Evolutionary conservation across 805 yeast species (phyloP), one percentile per base, ranked within the genome.

Genomic region (Starmerella stellata): DNA sequence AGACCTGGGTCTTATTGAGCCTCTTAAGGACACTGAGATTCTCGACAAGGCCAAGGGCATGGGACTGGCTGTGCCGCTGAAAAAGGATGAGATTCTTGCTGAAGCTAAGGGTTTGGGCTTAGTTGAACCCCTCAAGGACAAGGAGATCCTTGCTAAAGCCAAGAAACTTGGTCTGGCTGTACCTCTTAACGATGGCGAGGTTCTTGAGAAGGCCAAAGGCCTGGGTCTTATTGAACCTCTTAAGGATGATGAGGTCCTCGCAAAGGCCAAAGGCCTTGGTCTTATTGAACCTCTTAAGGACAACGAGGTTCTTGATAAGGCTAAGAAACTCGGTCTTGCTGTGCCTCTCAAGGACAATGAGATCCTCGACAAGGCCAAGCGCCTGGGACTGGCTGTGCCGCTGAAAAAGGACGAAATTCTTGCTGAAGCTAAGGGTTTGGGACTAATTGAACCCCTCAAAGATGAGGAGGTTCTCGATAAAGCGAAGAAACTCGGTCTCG

Each of bases 201-300:
- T 42, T 13, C 23, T 27, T 13, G 35, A 16, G 7, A 36, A 30
- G 30, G 38, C 44, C 9, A 16, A 21, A 16, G 27, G 13, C 3
- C 16, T 29, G 14, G 41, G 40, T 3, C 27, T 37, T 3, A 23
- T 21, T 4, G 28, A 30, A 9, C 33, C 18, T 17, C 31, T 25
- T 16, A 24, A 27, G 5, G 16, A 21, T 4, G 43, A 33, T 3
- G 32, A 36, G 20, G 21, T 37, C 19, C n/a, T 25, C 9, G 20
- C 13, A 2, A n/a, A 28, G 21, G 43, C 43, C 24, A 23, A 20
- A 19, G 92, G 85, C 2, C 63, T 76, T 47, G 66, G 69, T 49
- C 58, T 81, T 40, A 92, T 90, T 1, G 56, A 67, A 4, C 44
- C 46, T 7, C 35, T 27, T 2, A 15, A 36, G 9, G 36, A 39